phyloP scores from a whole-genome alignment of 352 stramenopile genomes.

The Saprolegnia parasitica region DNA sequence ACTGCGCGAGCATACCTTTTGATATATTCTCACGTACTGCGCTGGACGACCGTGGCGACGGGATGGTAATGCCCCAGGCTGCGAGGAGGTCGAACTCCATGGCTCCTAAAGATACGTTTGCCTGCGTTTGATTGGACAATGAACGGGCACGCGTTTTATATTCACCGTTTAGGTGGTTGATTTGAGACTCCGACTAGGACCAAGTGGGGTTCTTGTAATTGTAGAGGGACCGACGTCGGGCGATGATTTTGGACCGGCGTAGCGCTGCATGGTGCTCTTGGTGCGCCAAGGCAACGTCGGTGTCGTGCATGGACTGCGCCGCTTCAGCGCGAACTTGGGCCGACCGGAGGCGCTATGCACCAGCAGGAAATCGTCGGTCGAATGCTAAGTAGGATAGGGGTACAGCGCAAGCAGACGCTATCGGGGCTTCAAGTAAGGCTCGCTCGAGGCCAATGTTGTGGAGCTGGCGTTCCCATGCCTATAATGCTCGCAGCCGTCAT shows the following conservation, averaged over 20 bases:
- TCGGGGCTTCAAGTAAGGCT: neutral
- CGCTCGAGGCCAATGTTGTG: neutral
- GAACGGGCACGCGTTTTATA: neutral
- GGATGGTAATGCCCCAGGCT: constrained; percentile 7
- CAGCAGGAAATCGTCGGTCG: neutral
- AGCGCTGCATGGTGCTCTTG: neutral
- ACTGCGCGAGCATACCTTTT: too few relatives aligned
- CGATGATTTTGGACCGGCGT: neutral
- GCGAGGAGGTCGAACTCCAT: constrained; percentile 23
- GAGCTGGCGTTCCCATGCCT: neutral
- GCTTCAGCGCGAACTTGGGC: too few relatives aligned
- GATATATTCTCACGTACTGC: neutral
- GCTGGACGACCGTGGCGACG: neutral
- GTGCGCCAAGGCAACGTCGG: neutral
- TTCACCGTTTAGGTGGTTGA: too few relatives aligned
- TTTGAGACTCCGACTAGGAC: too few relatives aligned
- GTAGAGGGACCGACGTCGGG: neutral
- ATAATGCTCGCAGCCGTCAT: neutral
- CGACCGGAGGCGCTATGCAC: too few relatives aligned
- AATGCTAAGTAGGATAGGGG: neutral
- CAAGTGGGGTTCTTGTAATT: neutral
- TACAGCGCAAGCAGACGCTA: neutral
- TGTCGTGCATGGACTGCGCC: too few relatives aligned
- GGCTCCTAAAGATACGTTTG: neutral
- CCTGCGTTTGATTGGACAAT: constrained; percentile 7